Conservation (phyloP, 1,139 yeast genomes). For the Protomyces inouyei region DNA sequence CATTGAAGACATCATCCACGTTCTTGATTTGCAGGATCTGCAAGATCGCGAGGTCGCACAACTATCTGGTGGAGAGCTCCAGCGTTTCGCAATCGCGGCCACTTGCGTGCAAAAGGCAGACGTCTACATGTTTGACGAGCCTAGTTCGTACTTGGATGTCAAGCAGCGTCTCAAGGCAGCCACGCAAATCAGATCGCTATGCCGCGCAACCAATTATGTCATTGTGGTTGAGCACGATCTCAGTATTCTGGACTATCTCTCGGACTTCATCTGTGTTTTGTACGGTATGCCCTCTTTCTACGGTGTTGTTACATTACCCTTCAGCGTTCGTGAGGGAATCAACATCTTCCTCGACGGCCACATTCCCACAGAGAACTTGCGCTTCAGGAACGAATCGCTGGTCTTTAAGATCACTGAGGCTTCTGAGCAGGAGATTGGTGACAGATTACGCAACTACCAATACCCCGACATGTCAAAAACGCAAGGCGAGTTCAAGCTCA, state of each 20-base stretch:
- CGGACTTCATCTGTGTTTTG: slow-evolving; percentile 91
- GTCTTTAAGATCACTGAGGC: slow-evolving; percentile 95
- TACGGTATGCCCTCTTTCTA: slow-evolving; percentile 98
- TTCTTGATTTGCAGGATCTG: slow-evolving; percentile 68
- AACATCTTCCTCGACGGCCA: slow-evolving; percentile 97
- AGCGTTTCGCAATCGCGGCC: slow-evolving; percentile 96
- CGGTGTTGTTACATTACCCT: slow-evolving; percentile 94
- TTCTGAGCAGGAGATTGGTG: slow-evolving; percentile 67
- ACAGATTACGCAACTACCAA: slow-evolving; percentile 68
- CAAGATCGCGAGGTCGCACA: slow-evolving; percentile 79
- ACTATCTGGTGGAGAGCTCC: slow-evolving; percentile 96
- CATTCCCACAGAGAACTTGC: slow-evolving; percentile 91
- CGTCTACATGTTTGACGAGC: slow-evolving; percentile 97
- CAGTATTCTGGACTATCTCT: slow-evolving; percentile 90
- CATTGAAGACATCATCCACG: slow-evolving; percentile 54
- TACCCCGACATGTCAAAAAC: slow-evolving; percentile 85
- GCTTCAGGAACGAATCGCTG: slow-evolving; percentile 91
- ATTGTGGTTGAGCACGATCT: slow-evolving; percentile 98
- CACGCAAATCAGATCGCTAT: slow-evolving; percentile 77
- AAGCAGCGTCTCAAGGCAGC: slow-evolving; percentile 99
- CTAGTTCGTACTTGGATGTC: slow-evolving; percentile 95
- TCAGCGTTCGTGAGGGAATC: slow-evolving; percentile 97
- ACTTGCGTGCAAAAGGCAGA: slow-evolving; percentile 92
- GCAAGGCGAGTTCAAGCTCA: slow-evolving; percentile 88
- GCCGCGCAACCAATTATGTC: slow-evolving; percentile 66